A percentile compares a stretch with the other conserved stretches of the same genome.
Conservation (phyloP, 768 basidiomycete genomes). For the Xerocomus brunneocitrinus region DNA sequence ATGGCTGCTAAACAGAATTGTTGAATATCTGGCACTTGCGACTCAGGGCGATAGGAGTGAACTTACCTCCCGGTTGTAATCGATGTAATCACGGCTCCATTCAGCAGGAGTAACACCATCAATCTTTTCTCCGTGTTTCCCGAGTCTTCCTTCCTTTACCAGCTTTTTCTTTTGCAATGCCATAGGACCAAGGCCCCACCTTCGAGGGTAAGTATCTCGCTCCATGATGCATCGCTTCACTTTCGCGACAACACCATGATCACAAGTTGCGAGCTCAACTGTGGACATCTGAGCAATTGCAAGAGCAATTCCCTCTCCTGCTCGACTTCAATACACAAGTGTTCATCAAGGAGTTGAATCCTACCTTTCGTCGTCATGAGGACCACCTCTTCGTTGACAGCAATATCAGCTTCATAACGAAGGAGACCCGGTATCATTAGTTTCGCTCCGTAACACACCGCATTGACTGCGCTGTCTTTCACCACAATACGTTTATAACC, state of each 20-base stretch:
- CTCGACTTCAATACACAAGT: constrained; percentile 4
- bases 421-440: constrained; percentile 99
- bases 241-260: constrained; percentile 98
- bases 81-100: constrained; percentile 92
- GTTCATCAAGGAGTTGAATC: neutral
- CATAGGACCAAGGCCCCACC: constrained; percentile 98
- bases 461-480: constrained; percentile 98
- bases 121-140: constrained; percentile 89
- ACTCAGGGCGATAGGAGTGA: neutral
- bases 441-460: constrained; percentile 98
- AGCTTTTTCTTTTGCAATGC: constrained; percentile 97
- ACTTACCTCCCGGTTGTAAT: constrained; percentile 73
- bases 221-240: constrained; percentile 99
- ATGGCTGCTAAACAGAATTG: constrained; percentile 35
- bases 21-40: constrained; percentile 1
- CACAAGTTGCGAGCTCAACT: constrained; percentile 95
- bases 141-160: constrained; percentile 95
- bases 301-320: constrained; percentile 90
- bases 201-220: constrained; percentile 93
- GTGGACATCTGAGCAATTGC: constrained; percentile 98
- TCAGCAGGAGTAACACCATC: constrained; percentile 83
- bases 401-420: constrained; percentile 93
- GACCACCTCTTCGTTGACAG: constrained; percentile 92
- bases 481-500: constrained; percentile 99
- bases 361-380: constrained; percentile 97